Evolutionary conservation across 1,284 basidiomycete genomes (phyloP).

Genomic region (Ceratobasidium sp.): DNA sequence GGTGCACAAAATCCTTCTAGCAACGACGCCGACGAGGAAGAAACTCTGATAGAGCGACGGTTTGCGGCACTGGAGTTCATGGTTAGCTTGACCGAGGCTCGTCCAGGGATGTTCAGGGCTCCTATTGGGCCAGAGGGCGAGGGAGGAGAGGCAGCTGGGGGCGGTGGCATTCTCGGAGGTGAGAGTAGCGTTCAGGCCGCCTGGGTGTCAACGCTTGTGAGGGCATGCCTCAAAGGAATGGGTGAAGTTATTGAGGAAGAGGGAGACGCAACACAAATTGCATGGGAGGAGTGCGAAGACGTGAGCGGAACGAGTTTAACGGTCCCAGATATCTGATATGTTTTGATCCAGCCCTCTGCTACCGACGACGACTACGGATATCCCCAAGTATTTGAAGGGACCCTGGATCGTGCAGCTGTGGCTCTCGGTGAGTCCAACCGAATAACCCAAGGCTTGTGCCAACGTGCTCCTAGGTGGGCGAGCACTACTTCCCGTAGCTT

Average conservation of each 20-base stretch:
- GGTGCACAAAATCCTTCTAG: slow-evolving; percentile 9
- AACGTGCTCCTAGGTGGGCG: slow-evolving; percentile 56
- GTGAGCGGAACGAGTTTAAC: slow-evolving; percentile 57
- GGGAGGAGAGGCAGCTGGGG: slow-evolving; percentile 8
- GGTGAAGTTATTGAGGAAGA: slow-evolving; percentile 68
- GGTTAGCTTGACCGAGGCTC: slow-evolving; percentile 73
- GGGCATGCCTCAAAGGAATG: slow-evolving; percentile 80
- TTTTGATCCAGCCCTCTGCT: slow-evolving; percentile 60
- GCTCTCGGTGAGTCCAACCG: slow-evolving; percentile 61
- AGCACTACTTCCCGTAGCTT: slow-evolving; percentile 73
- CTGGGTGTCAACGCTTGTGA: slow-evolving; percentile 70
- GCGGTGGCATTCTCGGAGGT: slow-evolving; percentile 25
- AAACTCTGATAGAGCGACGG: slow-evolving; percentile 57
- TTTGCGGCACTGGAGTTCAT: slow-evolving; percentile 75
- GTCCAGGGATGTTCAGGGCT: slow-evolving; percentile 69
- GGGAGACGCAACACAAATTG: slow-evolving; percentile 61
- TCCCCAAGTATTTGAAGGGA: slow-evolving; percentile 77
- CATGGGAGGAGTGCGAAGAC: slow-evolving; percentile 68
- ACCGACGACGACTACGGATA: slow-evolving; percentile 76
- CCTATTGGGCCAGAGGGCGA: slow-evolving; percentile 55
- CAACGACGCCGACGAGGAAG: slow-evolving; percentile 43
- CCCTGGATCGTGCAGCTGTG: slow-evolving; percentile 75
- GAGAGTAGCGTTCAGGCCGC: slow-evolving; percentile 27
- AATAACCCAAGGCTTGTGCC: slow-evolving; percentile 4
- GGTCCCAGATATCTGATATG: slow-evolving; percentile 36